Evolutionary conservation across 2,329 filamentous ascomycete genomes (phyloP).

Genomic region (Beauveria australis): DNA sequence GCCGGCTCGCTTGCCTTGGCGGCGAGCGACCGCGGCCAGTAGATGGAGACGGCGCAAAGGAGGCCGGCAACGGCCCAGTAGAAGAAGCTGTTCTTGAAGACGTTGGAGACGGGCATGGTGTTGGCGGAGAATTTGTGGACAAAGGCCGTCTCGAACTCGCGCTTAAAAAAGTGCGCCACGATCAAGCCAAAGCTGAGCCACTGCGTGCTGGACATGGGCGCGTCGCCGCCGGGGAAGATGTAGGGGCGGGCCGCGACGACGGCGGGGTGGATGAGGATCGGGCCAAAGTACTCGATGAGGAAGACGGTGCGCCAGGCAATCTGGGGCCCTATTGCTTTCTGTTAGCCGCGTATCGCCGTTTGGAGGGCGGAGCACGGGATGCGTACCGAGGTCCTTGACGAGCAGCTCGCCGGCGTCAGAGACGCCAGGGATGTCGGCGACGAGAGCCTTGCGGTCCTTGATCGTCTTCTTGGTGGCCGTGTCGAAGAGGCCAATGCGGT

Average conservation of each 20-base stretch:
- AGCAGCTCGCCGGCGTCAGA: conserved; percentile 52
- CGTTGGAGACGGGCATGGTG: conserved; percentile 86
- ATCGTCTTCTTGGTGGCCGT: conserved; percentile 53
- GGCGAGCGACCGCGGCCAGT: conserved; percentile 64
- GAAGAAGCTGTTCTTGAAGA: conserved; percentile 91
- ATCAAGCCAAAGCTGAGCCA: conserved; percentile 67
- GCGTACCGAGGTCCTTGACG: conserved; percentile 86
- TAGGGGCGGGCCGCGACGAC: conserved; percentile 65
- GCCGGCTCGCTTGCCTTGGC: conserved; percentile 40
- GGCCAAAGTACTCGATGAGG: conserved; percentile 89
- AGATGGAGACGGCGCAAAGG: conserved; percentile 77
- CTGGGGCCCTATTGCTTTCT: conserved; percentile 58
- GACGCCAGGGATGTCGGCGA: conserved; percentile 42
- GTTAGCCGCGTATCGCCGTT: background rate
- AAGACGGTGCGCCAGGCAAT: conserved; percentile 91
- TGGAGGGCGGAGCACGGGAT: background rate
- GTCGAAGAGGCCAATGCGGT: conserved; percentile 56
- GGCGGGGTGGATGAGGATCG: conserved; percentile 76
- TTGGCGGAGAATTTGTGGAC: conserved; percentile 90
- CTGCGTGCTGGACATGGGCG: conserved; percentile 57
- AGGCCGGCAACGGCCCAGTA: conserved; percentile 85
- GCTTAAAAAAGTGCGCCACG: conserved; percentile 81
- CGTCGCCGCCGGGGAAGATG: conserved; percentile 37
- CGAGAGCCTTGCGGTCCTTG: conserved; percentile 50
- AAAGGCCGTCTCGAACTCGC: conserved; percentile 88